Evolutionary conservation across 352 stramenopile genomes (phyloP).

Genomic region (Phytophthora hibernalis): DNA sequence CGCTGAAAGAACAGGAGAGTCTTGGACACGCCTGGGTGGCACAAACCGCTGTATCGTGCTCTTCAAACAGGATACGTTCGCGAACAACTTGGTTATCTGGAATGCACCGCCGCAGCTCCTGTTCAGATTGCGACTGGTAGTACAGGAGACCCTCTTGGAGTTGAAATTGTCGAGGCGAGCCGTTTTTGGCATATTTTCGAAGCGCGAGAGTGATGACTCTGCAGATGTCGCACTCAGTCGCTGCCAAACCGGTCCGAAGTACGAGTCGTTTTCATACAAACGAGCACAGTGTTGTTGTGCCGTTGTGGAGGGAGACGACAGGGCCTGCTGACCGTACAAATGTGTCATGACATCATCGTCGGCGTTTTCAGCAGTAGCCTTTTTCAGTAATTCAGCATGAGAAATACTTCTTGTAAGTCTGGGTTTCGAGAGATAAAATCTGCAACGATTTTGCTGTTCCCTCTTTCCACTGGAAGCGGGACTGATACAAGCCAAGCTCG

Average conservation of each 20-base stretch:
- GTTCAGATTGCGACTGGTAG: not conserved
- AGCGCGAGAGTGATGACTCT: not conserved
- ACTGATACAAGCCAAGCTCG: no score
- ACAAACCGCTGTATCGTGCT: conserved; percentile 9
- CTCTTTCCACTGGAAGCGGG: no score
- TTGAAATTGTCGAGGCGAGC: not conserved
- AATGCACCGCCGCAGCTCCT: not conserved
- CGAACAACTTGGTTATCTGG: not conserved
- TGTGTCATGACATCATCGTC: no score
- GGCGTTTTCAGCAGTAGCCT: no score
- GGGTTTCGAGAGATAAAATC: no score
- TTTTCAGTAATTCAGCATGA: no score
- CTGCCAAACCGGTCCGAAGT: not conserved
- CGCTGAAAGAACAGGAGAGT: conserved; percentile 1
- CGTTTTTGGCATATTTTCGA: not conserved
- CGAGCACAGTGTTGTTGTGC: not conserved
- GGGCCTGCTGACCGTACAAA: no score
- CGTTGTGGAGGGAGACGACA: no score
- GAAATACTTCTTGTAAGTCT: no score
- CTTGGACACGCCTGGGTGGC: conserved; percentile 5
- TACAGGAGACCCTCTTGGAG: not conserved
- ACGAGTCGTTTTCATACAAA: conserved; percentile 1
- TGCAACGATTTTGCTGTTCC: no score
- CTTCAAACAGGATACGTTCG: conserved; percentile 9
- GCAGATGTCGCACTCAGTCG: not conserved